Evolutionary conservation across 768 basidiomycete genomes (phyloP).

Genomic region (Lactarius quietus): DNA sequence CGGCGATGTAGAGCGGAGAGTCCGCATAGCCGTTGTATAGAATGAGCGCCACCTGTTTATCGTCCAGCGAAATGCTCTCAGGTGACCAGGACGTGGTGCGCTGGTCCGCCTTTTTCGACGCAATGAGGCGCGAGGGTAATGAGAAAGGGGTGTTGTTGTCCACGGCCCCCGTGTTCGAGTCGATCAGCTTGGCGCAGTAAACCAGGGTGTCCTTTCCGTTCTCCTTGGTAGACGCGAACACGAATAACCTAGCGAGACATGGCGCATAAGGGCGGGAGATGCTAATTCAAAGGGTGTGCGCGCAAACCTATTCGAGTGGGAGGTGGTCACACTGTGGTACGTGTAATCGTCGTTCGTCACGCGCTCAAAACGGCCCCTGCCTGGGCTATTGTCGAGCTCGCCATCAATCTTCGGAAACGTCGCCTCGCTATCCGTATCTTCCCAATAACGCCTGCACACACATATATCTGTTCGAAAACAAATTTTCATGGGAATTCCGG

Average conservation of each 20-base stretch:
- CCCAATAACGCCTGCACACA: conserved; percentile 41
- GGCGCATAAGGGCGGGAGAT: background rate
- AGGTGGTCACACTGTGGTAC: conserved; percentile 33
- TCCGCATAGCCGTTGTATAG: conserved; percentile 33
- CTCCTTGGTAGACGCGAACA: conserved; percentile 42
- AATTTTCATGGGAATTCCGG: background rate
- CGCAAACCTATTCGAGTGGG: conserved; percentile 37
- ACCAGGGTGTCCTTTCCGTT: conserved; percentile 38
- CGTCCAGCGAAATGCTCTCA: conserved; percentile 38
- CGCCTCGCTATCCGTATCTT: conserved; percentile 32
- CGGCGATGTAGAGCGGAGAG: conserved; percentile 34
- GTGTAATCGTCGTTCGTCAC: conserved; percentile 40
- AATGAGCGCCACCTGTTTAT: conserved; percentile 37
- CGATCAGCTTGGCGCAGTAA: conserved; percentile 34
- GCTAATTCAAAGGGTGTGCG: background rate
- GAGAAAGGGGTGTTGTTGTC: conserved; percentile 32
- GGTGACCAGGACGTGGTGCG: conserved; percentile 35
- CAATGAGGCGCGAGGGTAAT: conserved; percentile 36
- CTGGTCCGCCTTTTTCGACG: conserved; percentile 31
- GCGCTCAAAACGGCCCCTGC: conserved; percentile 40
- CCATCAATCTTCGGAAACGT: conserved; percentile 36
- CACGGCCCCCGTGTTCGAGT: conserved; percentile 35
- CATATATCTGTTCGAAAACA: background rate
- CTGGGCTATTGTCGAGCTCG: conserved; percentile 40
- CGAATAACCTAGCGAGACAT: conserved; percentile 33